Percentiles rank a stretch among this genome's conserved stretches.
Evolutionary conservation across 371 early-diverging fungal species (phyloP).

Genomic region (Lichtheimia ramosa): DNA sequence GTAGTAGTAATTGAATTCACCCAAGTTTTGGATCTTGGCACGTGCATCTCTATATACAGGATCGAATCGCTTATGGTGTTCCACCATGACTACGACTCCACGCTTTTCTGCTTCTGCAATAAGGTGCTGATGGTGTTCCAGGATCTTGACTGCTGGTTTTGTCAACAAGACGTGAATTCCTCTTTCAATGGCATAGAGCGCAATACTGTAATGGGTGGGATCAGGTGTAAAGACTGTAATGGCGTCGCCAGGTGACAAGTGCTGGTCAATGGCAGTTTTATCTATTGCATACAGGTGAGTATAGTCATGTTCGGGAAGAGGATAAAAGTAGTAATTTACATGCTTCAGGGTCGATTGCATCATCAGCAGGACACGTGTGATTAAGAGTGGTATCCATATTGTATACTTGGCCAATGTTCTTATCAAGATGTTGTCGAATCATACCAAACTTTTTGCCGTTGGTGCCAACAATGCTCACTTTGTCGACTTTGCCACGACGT

Average conservation of each 20-base stretch:
- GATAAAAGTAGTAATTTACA: conserved; percentile 12
- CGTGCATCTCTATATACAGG: conserved; percentile 40
- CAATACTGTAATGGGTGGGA: conserved; percentile 50
- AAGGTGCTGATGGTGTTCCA: conserved; percentile 35
- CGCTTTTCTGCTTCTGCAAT: conserved; percentile 34
- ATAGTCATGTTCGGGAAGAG: background rate
- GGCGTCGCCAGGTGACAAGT: conserved; percentile 37
- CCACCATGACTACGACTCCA: conserved; percentile 43
- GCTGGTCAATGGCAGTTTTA: conserved; percentile 43
- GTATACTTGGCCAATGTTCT: conserved; percentile 31
- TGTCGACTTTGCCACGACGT: conserved; percentile 34
- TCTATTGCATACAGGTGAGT: conserved; percentile 17
- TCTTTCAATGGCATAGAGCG: conserved; percentile 42
- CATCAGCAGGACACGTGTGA: conserved; percentile 31
- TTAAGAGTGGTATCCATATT: conserved; percentile 29
- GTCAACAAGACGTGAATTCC: conserved; percentile 49
- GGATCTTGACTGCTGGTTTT: conserved; percentile 51
- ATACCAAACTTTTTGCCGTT: conserved; percentile 40
- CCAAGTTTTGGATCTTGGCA: conserved; percentile 22
- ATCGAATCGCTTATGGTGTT: conserved; percentile 56
- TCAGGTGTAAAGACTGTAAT: conserved; percentile 58
- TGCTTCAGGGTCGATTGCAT: conserved; percentile 28
- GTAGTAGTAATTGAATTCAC: conserved; percentile 48
- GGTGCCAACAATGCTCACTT: conserved; percentile 42
- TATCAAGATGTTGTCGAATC: conserved; percentile 28